phyloP scores from a whole-genome alignment of 2,329 filamentous ascomycete species.

The Drechslera avenae region DNA sequence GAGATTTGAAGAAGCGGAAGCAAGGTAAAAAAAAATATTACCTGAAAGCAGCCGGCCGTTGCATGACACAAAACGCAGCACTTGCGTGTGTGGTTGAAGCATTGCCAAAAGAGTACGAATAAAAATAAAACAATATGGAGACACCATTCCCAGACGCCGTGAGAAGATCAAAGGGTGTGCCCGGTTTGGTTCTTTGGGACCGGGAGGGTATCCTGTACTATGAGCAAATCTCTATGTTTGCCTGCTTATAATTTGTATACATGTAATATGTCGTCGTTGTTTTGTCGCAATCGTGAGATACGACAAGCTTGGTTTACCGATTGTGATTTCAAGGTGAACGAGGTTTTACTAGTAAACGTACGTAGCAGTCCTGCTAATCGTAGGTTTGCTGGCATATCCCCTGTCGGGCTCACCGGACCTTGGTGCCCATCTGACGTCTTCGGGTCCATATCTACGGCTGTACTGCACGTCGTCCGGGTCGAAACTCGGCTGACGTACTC shows the following conservation, averaged over 20 bases:
- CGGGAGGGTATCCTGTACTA: constrained; percentile 10
- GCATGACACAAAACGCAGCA: constrained; percentile 12
- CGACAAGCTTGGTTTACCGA: too few species aligned
- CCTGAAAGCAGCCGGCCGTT: background rate
- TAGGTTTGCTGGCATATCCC: constrained; percentile 33
- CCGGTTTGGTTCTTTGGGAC: constrained; percentile 2
- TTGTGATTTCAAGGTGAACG: background rate
- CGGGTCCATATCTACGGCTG: constrained; percentile 36
- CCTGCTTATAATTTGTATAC: constrained; percentile 3
- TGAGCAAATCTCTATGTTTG: constrained; percentile 2
- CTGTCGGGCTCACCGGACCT: constrained; percentile 29
- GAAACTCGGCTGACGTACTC: constrained; percentile 37
- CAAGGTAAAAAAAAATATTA: background rate
- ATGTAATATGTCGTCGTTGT: background rate
- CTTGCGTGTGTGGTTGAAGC: constrained; percentile 11
- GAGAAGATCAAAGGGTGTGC: background rate
- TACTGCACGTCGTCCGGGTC: constrained; percentile 41
- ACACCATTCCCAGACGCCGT: constrained; percentile 5
- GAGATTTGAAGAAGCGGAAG: background rate
- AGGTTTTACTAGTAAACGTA: constrained; percentile 34
- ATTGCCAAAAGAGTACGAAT: background rate
- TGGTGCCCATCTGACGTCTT: constrained; percentile 45
- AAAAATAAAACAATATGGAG: background rate
- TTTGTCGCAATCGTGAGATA: background rate
- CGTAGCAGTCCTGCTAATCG: constrained; percentile 32